These are phyloP conservation scores for Paecilomyces niveus DNA, from an alignment of 2,329 filamentous ascomycete genomes.

Conservation along the genomic window DNA sequence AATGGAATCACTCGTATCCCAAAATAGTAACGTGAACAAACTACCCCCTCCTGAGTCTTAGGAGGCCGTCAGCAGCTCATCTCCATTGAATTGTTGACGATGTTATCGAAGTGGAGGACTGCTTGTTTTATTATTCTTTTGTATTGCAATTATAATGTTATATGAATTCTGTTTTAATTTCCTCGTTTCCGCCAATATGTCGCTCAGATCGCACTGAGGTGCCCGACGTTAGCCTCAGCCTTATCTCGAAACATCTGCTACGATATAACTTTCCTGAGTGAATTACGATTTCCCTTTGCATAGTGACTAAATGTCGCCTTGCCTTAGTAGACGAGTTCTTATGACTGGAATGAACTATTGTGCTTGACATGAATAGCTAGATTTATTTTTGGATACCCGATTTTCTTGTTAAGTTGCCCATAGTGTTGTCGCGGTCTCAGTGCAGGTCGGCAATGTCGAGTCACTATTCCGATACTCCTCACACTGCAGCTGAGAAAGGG, in stretches of 20 bases:
- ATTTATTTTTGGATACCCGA: neutral
- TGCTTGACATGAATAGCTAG: neutral
- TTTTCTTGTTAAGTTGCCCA: neutral
- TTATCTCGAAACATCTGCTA: neutral
- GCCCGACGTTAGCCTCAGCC: neutral
- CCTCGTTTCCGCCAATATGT: neutral
- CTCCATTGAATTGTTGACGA: too few relatives aligned
- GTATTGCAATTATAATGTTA: neutral
- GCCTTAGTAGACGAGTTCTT: neutral
- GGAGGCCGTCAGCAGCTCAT: neutral
- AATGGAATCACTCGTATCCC: neutral
- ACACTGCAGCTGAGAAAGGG: slow-evolving; percentile 18
- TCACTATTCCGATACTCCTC: slow-evolving; percentile 20
- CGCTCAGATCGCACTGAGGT: neutral
- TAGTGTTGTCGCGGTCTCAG: neutral
- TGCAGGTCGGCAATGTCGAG: slow-evolving; percentile 20
- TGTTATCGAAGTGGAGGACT: too few relatives aligned
- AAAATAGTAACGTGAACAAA: slow-evolving; percentile 5
- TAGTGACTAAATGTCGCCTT: neutral
- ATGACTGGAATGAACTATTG: neutral
- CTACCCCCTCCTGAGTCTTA: slow-evolving; percentile 2
- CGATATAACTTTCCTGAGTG: neutral
- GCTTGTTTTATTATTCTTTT: too few relatives aligned
- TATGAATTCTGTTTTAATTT: too few relatives aligned
- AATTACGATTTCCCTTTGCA: neutral